Percentiles rank a stretch among this genome's conserved stretches.
Evolutionary conservation across 2,329 filamentous ascomycete genomes (phyloP).

Genomic region (Penicillium digitatum): DNA sequence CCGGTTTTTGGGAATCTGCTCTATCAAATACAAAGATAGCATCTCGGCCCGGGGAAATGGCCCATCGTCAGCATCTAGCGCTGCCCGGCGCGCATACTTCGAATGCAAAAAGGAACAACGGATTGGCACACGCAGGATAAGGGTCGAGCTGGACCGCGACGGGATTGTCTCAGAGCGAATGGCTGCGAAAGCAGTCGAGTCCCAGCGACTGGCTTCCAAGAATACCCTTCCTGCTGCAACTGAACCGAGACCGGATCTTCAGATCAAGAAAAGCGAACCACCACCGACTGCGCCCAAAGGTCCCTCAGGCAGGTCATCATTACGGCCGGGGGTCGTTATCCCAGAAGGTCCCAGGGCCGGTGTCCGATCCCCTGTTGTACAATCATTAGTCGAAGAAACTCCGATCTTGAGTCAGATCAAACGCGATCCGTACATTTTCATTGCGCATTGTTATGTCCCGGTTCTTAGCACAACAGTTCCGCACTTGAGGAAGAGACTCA

Average conservation of each 20-base stretch:
- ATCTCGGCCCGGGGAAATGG: constrained; percentile 49
- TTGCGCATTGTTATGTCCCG: constrained; percentile 81
- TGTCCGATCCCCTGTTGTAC: constrained; percentile 32
- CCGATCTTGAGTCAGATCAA: constrained; percentile 66
- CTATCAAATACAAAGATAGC: constrained; percentile 80
- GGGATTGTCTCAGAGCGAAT: constrained; percentile 75
- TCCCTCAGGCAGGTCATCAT: constrained; percentile 58
- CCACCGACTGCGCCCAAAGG: constrained; percentile 85
- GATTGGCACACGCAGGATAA: constrained; percentile 72
- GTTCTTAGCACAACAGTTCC: constrained; percentile 79
- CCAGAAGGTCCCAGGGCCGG: constrained; percentile 40
- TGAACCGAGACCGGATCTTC: constrained; percentile 35
- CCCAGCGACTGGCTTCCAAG: constrained; percentile 55
- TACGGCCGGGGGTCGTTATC: constrained; percentile 33
- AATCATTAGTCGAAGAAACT: constrained; percentile 60
- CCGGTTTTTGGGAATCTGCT: constrained; percentile 88
- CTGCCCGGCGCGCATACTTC: constrained; percentile 72
- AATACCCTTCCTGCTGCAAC: constrained; percentile 18
- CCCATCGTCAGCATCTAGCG: constrained; percentile 66
- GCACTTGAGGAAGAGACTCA: constrained; percentile 85
- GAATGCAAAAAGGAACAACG: constrained; percentile 72
- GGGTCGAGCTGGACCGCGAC: constrained; percentile 84
- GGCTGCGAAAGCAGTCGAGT: constrained; percentile 69
- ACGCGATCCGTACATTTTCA: constrained; percentile 82
- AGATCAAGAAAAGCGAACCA: constrained; percentile 55